phyloP scores from a whole-genome alignment of 345 rosid species.

The Eucalyptus erythrocorys region DNA sequence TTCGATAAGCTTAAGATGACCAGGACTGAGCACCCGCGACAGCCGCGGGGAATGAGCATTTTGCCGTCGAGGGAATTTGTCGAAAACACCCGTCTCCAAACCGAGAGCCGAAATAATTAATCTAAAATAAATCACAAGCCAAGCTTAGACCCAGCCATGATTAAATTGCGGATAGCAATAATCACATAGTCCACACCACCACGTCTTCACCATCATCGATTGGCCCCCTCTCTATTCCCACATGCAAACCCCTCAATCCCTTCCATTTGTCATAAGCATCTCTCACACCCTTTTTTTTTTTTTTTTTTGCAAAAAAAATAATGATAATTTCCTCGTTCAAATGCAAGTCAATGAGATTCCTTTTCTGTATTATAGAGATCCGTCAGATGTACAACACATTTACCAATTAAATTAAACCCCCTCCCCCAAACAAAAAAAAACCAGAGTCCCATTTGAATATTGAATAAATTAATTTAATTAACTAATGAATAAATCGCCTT shows the following conservation, averaged over 20 bases:
- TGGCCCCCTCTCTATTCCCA: conserved; percentile 1
- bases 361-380: conserved; percentile 5
- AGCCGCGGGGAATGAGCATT: not conserved
- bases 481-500: not conserved
- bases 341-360: conserved; percentile 33
- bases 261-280: not conserved
- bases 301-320: not conserved
- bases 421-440: not conserved
- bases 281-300: not conserved
- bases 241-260: not conserved
- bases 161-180: not conserved
- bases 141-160: not conserved
- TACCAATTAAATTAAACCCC: not conserved
- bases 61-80: not conserved
- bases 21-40: not conserved
- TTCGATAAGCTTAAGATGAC: not conserved
- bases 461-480: not conserved
- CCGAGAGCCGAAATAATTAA: not conserved
- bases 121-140: not conserved
- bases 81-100: not conserved
- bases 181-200: not conserved
- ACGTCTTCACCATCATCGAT: not conserved
- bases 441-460: not conserved
- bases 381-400: conserved; percentile 2
- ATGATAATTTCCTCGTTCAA: conserved; percentile 5